Percentiles rank a stretch among this genome's conserved stretches.
Conservation (phyloP, 2,329 filamentous ascomycete genomes). For the Tolypocladium inflatum region DNA sequence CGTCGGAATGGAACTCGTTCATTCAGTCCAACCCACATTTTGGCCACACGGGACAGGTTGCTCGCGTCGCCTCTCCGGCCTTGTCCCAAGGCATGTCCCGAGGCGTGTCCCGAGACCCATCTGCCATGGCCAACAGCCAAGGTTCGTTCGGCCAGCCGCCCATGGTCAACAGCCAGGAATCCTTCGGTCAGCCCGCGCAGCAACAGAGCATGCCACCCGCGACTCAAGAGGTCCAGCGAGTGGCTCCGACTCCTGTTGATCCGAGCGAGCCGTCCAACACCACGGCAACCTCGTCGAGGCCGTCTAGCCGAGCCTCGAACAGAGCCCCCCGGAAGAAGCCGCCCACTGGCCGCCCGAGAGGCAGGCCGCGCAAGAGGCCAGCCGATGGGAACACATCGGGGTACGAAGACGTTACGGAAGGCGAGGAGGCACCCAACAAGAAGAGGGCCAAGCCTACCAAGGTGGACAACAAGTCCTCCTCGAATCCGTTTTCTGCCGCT, state of each 20-base stretch:
- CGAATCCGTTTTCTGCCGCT: conserved; percentile 64
- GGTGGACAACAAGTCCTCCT: conserved; percentile 57
- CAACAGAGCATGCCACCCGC: conserved; percentile 7
- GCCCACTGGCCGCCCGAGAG: conserved; percentile 45
- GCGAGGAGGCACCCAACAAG: conserved; percentile 42
- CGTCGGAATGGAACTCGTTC: conserved; percentile 69
- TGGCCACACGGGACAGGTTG: conserved; percentile 23
- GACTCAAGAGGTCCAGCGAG: conserved; percentile 20
- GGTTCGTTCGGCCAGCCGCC: background rate
- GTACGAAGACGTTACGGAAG: conserved; percentile 57
- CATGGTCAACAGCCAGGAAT: conserved; percentile 12
- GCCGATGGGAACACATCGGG: conserved; percentile 61
- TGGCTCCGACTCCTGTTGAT: conserved; percentile 25
- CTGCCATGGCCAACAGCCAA: background rate
- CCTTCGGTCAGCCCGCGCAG: conserved; percentile 10
- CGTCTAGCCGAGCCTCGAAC: conserved; percentile 51
- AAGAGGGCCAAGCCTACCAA: conserved; percentile 76
- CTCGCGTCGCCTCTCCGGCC: conserved; percentile 26
- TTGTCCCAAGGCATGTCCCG: conserved; percentile 22
- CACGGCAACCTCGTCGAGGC: conserved; percentile 35
- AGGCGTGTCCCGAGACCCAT: conserved; percentile 19
- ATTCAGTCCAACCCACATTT: conserved; percentile 58
- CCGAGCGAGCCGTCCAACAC: conserved; percentile 8
- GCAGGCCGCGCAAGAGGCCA: conserved; percentile 45
- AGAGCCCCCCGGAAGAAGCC: conserved; percentile 26